Percentiles rank a stretch among this genome's conserved stretches.
phyloP scores from a whole-genome alignment of 2,329 filamentous ascomycete species.

The Diaporthe velutina region DNA sequence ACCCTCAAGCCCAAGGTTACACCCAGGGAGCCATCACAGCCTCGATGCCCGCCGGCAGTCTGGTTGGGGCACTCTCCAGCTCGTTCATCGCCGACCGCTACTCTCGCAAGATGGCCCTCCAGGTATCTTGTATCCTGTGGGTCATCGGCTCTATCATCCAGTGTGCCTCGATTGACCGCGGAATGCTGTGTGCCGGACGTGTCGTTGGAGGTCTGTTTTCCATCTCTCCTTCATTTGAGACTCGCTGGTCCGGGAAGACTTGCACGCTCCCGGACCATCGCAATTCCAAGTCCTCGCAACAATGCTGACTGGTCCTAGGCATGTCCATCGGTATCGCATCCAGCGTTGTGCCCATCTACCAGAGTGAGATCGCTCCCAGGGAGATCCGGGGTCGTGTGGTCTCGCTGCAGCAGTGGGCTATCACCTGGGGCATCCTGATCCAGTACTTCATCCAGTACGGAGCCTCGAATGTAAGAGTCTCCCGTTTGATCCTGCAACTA shows the following conservation, averaged over 20 bases:
- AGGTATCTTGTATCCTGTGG: conserved; percentile 65
- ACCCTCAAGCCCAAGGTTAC: conserved; percentile 52
- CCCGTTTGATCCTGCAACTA: too few species aligned
- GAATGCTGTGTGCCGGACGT: conserved; percentile 80
- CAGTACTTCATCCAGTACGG: conserved; percentile 78
- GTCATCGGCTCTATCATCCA: conserved; percentile 67
- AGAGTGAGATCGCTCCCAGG: conserved; percentile 73
- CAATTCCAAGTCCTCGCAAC: not conserved
- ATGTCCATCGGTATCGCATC: conserved; percentile 81
- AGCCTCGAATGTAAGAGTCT: conserved; percentile 55
- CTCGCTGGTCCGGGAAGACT: not conserved
- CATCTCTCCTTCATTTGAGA: not conserved
- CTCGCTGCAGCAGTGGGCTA: conserved; percentile 77
- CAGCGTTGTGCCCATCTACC: conserved; percentile 78
- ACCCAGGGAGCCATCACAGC: conserved; percentile 79
- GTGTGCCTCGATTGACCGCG: conserved; percentile 73
- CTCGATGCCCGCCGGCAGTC: conserved; percentile 80
- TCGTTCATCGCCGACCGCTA: conserved; percentile 64
- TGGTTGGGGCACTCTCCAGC: conserved; percentile 67
- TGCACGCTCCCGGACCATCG: not conserved
- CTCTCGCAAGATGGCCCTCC: conserved; percentile 63
- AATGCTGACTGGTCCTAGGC: conserved; percentile 63
- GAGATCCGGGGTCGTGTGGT: conserved; percentile 72
- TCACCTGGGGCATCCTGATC: conserved; percentile 77
- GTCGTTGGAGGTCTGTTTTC: conserved; percentile 58